Conservation (phyloP, 202 grass and related monocot genomes). For the Zizania palustris region DNA sequence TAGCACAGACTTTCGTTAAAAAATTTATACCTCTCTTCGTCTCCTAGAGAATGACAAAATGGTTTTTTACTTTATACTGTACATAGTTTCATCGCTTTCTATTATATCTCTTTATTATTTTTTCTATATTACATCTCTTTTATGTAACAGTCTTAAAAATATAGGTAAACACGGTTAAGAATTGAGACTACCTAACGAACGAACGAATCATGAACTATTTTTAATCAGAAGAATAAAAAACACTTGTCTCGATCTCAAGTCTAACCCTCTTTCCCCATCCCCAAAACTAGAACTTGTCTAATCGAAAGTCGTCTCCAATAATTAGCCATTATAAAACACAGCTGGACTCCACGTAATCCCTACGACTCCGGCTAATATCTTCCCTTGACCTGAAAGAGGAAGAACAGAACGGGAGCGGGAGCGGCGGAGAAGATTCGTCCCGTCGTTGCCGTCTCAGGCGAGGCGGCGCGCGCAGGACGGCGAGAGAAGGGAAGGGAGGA, state of each 20-base stretch:
- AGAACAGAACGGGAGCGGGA: background rate
- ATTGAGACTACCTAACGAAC: no score
- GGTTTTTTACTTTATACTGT: no score
- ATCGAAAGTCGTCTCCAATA: slow-evolving; percentile 38
- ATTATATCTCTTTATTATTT: no score
- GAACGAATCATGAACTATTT: background rate
- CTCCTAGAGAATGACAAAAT: no score
- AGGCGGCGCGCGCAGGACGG: background rate
- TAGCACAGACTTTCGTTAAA: no score
- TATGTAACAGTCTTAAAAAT: no score
- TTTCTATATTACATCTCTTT: no score
- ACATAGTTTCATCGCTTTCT: no score
- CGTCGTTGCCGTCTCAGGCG: background rate
- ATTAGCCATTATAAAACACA: background rate
- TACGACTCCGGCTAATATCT: background rate
- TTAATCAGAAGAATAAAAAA: background rate
- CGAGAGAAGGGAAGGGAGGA: background rate
- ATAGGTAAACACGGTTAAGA: no score
- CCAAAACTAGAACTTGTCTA: background rate
- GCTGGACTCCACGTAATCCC: background rate
- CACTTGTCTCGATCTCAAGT: background rate
- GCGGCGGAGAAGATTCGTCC: slow-evolving; percentile 3
- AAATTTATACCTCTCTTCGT: no score
- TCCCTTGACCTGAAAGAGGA: background rate
- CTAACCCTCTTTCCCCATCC: background rate